phyloP scores from a whole-genome alignment of 441 rosid genomes.

The Bocquillonia castaneifolia region DNA sequence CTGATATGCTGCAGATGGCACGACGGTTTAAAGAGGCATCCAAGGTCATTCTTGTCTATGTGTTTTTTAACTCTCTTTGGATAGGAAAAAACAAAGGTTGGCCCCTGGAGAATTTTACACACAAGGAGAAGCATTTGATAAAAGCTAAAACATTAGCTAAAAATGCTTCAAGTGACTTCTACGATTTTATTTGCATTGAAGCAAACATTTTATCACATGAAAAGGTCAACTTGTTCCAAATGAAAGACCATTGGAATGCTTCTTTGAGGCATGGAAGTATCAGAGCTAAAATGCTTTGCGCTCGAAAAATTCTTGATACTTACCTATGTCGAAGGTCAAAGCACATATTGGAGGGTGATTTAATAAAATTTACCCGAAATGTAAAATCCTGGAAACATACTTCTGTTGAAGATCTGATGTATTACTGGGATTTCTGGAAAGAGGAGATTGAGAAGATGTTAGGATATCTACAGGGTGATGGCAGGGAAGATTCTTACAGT shows the following conservation, averaged over 20 bases:
- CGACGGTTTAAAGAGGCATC: conserved; percentile 32
- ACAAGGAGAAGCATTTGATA: conserved; percentile 33
- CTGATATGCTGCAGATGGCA: conserved; percentile 33
- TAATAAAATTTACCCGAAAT: background rate
- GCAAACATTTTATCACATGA: conserved; percentile 30
- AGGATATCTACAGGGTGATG: background rate
- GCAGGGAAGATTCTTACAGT: conserved; percentile 8
- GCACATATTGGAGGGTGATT: conserved; percentile 18
- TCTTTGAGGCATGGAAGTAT: conserved; percentile 26
- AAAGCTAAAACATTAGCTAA: conserved; percentile 33
- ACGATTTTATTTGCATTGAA: conserved; percentile 25
- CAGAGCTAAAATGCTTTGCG: conserved; percentile 34
- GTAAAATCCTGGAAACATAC: background rate
- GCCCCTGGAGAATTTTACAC: conserved; percentile 38
- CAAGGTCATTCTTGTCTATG: conserved; percentile 30
- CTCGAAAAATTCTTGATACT: conserved; percentile 38
- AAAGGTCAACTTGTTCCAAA: conserved; percentile 10
- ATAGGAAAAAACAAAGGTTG: conserved; percentile 37
- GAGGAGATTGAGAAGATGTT: background rate
- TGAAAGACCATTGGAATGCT: conserved; percentile 21
- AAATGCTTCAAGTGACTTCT: conserved; percentile 22
- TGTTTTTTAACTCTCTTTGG: conserved; percentile 47
- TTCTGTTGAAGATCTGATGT: background rate
- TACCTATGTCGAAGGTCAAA: conserved; percentile 23
- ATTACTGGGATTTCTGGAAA: conserved; percentile 7